Percentiles rank a stretch among this genome's conserved stretches.
phyloP scores from a whole-genome alignment of 148 eudicot genomes.

The Rhododendron mucronatum region DNA sequence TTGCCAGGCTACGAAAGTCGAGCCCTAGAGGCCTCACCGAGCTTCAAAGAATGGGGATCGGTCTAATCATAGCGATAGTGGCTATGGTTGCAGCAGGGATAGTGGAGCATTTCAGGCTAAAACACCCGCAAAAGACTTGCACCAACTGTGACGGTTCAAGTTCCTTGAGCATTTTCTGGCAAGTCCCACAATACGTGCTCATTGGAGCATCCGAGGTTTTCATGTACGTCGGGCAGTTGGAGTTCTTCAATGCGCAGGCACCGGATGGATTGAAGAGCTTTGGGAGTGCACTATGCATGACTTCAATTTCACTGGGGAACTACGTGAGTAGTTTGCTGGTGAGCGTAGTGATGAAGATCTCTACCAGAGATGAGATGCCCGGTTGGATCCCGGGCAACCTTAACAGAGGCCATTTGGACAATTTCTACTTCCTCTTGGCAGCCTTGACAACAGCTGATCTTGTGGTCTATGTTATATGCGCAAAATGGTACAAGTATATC shows the following conservation, averaged over 20 bases:
- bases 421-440: conserved; percentile 56
- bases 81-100: conserved; percentile 61
- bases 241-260: conserved; percentile 62
- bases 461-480: conserved; percentile 38
- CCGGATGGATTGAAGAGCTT: conserved; percentile 73
- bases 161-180: conserved; percentile 62
- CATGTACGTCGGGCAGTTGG: conserved; percentile 76
- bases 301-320: conserved; percentile 64
- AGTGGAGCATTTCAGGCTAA: conserved; percentile 48
- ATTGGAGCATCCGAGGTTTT: conserved; percentile 76
- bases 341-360: conserved; percentile 48
- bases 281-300: conserved; percentile 71
- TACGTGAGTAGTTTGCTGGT: conserved; percentile 61
- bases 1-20: conserved; percentile 23
- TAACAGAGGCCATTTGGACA: conserved; percentile 57
- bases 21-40: conserved; percentile 46
- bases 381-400: conserved; percentile 78
- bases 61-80: conserved; percentile 45
- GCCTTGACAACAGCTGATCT: conserved; percentile 44
- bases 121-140: conserved; percentile 23
- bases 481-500: conserved; percentile 48
- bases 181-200: conserved; percentile 60
- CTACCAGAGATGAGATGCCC: conserved; percentile 32
- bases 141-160: conserved; percentile 29
- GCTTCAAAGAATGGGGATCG: conserved; percentile 65